Base-by-base conservation (phyloP, 371 early-diverging fungal genomes). In the Zychaea mexicana region DNA sequence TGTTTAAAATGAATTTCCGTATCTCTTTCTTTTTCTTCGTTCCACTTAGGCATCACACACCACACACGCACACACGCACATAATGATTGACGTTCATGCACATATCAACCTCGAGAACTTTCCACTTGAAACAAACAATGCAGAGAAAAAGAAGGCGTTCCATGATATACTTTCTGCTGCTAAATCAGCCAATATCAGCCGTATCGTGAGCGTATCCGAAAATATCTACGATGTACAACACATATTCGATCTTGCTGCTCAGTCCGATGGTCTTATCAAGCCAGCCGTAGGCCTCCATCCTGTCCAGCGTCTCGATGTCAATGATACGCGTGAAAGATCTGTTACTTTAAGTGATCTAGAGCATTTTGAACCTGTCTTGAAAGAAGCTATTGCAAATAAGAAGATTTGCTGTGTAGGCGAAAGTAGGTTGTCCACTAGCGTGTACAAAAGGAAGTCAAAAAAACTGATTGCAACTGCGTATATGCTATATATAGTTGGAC, bases 401-500 rank as follows among this genome's bases (percentile, higher is more conserved):
- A 30, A 61, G 49, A 52, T 70, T 70, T 49, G 73, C 62, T 63
- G 84, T 22, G 68, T 89, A 8, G 87, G 87, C 24, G 88, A 88
- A 67, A 61, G 75, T 75, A 56, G n/a, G n/a, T n/a, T n/a, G n/a
- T n/a, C n/a, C n/a, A n/a, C n/a, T n/a, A n/a, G n/a, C n/a, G n/a
- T n/a, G n/a, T n/a, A n/a, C n/a, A n/a, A n/a, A n/a, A n/a, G n/a
- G n/a, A n/a, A n/a, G n/a, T n/a, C n/a, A n/a, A n/a, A n/a, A n/a
- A n/a, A n/a, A n/a, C n/a, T n/a, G n/a, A n/a, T n/a, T n/a, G n/a
- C n/a, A n/a, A n/a, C n/a, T n/a, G n/a, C n/a, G n/a, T n/a, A n/a
- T n/a, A n/a, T n/a, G n/a, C n/a, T n/a, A n/a, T n/a, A 24, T 9
- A 28, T 52, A 76, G 84, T 87, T 54, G 91, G 91, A 0, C 73